A percentile compares a stretch with the other conserved stretches of the same genome.
phyloP scores from a whole-genome alignment of 208 protist genomes.

The Leishmania tropica region DNA sequence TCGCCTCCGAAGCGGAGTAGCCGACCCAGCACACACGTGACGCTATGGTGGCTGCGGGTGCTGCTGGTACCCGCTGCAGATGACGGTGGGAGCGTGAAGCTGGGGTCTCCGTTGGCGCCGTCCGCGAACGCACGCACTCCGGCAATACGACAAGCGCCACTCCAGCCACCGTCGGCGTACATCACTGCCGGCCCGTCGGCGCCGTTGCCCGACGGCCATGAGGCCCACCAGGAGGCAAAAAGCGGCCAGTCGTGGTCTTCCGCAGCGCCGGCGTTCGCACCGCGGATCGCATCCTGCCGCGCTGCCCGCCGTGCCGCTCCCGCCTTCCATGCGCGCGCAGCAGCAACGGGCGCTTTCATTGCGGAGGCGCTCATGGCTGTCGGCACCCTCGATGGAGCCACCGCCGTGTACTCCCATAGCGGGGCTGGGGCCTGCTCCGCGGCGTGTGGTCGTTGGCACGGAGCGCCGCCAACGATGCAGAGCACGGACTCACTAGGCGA shows the following conservation, averaged over 20 bases:
- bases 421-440: not conserved
- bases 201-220: conserved; percentile 14
- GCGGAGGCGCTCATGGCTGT: not conserved
- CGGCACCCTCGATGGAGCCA: not conserved
- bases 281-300: not conserved
- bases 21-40: conserved; percentile 30
- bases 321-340: conserved; percentile 6
- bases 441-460: not conserved
- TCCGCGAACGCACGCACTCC: conserved; percentile 30
- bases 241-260: conserved; percentile 18
- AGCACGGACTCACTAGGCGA: conserved; percentile 23
- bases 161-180: conserved; percentile 68
- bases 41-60: conserved; percentile 47
- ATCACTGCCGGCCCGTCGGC: conserved; percentile 26
- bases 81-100: not conserved
- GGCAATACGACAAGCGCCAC: conserved; percentile 36
- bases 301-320: not conserved
- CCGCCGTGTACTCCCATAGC: conserved; percentile 12
- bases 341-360: not conserved
- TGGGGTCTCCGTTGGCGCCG: not conserved
- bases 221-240: conserved; percentile 29
- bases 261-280: not conserved
- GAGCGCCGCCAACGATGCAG: conserved; percentile 22
- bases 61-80: not conserved
- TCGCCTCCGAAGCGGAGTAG: conserved; percentile 76